Percentiles rank a stretch among this genome's conserved stretches.
Conservation (phyloP, 176 grass and related monocot genomes). For the Thinopyrum elongatum region DNA sequence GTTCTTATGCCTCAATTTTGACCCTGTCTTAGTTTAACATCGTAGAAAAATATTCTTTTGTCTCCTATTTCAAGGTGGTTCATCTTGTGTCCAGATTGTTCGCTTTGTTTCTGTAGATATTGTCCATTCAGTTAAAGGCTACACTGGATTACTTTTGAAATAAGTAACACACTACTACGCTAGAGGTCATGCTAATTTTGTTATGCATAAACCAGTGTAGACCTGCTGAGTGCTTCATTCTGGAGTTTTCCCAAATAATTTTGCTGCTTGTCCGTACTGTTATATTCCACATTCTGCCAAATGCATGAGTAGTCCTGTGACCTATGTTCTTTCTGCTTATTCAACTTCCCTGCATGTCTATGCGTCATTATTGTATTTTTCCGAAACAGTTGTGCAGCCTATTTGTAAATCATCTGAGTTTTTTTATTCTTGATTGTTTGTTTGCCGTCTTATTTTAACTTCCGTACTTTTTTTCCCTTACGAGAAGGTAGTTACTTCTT, state of each 20-base stretch:
- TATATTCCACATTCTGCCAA: neutral
- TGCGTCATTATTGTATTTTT: constrained; percentile 19
- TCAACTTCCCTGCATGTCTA: neutral
- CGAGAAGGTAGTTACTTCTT: neutral
- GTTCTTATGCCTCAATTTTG: neutral
- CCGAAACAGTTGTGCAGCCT: neutral
- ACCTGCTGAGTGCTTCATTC: neutral
- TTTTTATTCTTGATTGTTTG: neutral
- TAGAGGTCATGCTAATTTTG: neutral
- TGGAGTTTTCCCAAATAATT: neutral
- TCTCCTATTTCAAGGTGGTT: neutral
- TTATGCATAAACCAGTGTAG: neutral
- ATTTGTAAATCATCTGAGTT: constrained; percentile 6
- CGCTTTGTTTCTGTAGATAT: neutral
- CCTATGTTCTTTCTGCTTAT: neutral
- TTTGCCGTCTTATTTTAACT: constrained; percentile 34
- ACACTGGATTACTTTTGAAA: neutral
- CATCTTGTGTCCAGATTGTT: neutral
- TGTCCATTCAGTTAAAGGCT: neutral
- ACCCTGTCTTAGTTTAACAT: neutral
- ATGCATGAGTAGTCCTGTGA: neutral
- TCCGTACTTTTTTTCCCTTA: neutral
- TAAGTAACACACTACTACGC: neutral
- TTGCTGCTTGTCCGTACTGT: neutral
- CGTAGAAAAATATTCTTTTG: neutral